Base-by-base conservation (phyloP, 78 protist species). In the Cavenderia fasciculata region DNA sequence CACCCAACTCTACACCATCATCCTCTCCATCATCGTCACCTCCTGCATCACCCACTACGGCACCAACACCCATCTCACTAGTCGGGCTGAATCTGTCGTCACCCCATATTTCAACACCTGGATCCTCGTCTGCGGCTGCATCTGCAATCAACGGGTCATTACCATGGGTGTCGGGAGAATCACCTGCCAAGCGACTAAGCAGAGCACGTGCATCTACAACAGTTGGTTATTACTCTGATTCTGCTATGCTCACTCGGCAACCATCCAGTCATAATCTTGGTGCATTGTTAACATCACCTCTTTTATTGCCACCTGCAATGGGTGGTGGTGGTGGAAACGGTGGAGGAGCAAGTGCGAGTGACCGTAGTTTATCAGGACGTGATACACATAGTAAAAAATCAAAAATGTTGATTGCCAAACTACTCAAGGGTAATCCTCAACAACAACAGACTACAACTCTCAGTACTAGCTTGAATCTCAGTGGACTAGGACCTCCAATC, bases 1-100 rank as follows among this genome's bases (percentile, higher is more conserved):
- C 87, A 31, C 87, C 87, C 16, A 62, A 19, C 29, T 10, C 29
- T 2, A 46, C 75, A 46, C 56, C 78, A 2, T 47, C 33, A 36
- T 82, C 90, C 25, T 63, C 90, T 21, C 54, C 77, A 6, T 46
- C 40, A 52, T 77, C 90, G n/a, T 78, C 90, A 41, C 65, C 63
- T 21, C 36, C 41, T n/a, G 46, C 88, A 41, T 76, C 88, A 51
- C n/a, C 21, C 19, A 14, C 29, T 23, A 36, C 56, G 36, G 59
- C 73, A 59, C 41, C 34, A 59, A 2, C 66, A 29, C 38, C 40
- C 21, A 10, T 44, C 6, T 11, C 10, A 44, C n/a, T n/a, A n/a
- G n/a, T n/a, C n/a, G n/a, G n/a, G n/a, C n/a, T n/a, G n/a, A n/a
- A n/a, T n/a, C n/a, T n/a, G n/a, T n/a, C n/a, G n/a, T 71, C 78